These are phyloP conservation scores for Paecilomyces sp. DNA, from an alignment of 2,329 filamentous ascomycete genomes.

Conservation along the genomic window DNA sequence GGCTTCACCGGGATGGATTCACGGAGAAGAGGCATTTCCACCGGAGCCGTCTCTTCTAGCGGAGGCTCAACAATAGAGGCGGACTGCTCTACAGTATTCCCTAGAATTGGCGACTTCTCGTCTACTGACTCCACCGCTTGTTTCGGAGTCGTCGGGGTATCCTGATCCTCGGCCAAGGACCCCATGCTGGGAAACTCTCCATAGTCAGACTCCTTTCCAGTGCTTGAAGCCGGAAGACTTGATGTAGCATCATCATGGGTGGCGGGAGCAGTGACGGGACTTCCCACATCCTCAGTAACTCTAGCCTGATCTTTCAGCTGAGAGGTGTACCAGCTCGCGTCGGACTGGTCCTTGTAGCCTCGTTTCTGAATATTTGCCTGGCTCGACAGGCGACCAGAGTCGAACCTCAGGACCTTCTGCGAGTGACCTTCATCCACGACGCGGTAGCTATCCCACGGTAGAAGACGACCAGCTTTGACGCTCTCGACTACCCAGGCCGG, in stretches of 20 bases:
- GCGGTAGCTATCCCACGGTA: conserved; percentile 81
- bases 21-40: conserved; percentile 12
- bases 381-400: conserved; percentile 57
- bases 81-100: neutral
- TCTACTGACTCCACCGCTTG: neutral
- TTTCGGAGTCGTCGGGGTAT: neutral
- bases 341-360: conserved; percentile 74
- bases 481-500: conserved; percentile 93
- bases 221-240: conserved; percentile 4
- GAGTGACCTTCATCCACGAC: conserved; percentile 76
- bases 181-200: conserved; percentile 30
- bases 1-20: conserved; percentile 23
- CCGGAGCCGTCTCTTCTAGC: conserved; percentile 3
- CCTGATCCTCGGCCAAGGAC: neutral
- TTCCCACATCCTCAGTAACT: conserved; percentile 17
- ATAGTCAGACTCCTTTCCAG: conserved; percentile 36
- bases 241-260: neutral
- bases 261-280: conserved; percentile 17
- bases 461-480: conserved; percentile 67
- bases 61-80: neutral
- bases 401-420: conserved; percentile 68
- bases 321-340: conserved; percentile 72
- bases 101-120: neutral
- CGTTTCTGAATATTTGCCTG: conserved; percentile 54
- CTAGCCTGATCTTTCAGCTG: conserved; percentile 50